Evolutionary conservation across 176 grass and related monocot species (phyloP).

Genomic region (Otatea glauca): DNA sequence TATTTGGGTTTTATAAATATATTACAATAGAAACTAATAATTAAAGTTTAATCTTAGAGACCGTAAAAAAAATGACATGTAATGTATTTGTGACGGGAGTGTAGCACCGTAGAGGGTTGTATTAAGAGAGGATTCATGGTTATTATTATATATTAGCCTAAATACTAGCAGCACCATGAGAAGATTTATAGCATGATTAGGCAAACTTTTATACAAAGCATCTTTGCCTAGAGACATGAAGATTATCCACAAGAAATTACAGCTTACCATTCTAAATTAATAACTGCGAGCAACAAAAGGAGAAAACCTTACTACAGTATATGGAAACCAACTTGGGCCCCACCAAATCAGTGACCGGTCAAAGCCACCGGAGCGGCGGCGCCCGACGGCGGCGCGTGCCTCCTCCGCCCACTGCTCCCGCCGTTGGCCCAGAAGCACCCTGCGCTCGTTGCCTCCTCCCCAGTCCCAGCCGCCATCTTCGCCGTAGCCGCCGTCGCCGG

Average conservation of each 20-base stretch:
- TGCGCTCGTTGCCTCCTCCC: slow-evolving; percentile 39
- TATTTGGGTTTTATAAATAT: too few species aligned
- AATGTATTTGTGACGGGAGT: too few species aligned
- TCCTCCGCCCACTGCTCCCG: slow-evolving; percentile 58
- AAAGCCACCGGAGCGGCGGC: slow-evolving; percentile 36
- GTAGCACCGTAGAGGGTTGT: neutral
- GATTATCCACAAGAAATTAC: slow-evolving; percentile 38
- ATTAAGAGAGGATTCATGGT: neutral
- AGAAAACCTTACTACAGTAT: neutral
- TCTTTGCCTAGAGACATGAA: neutral
- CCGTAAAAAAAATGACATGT: too few species aligned
- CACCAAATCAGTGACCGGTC: slow-evolving; percentile 55
- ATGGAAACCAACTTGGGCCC: neutral
- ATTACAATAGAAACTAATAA: too few species aligned
- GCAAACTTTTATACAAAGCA: slow-evolving; percentile 30
- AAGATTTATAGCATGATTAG: slow-evolving; percentile 10
- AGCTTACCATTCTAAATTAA: slow-evolving; percentile 1
- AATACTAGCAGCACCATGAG: neutral
- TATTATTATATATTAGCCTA: neutral
- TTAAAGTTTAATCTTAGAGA: too few species aligned
- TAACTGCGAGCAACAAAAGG: slow-evolving; percentile 11
- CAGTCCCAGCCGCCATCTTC: slow-evolving; percentile 47
- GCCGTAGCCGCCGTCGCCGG: slow-evolving; percentile 63
- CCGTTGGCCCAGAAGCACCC: slow-evolving; percentile 83
- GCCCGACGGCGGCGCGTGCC: slow-evolving; percentile 19